A percentile compares a stretch with the other conserved stretches of the same genome.
Conservation (phyloP, 2,329 filamentous ascomycete genomes). For the Myriosclerotinia curreyana region DNA sequence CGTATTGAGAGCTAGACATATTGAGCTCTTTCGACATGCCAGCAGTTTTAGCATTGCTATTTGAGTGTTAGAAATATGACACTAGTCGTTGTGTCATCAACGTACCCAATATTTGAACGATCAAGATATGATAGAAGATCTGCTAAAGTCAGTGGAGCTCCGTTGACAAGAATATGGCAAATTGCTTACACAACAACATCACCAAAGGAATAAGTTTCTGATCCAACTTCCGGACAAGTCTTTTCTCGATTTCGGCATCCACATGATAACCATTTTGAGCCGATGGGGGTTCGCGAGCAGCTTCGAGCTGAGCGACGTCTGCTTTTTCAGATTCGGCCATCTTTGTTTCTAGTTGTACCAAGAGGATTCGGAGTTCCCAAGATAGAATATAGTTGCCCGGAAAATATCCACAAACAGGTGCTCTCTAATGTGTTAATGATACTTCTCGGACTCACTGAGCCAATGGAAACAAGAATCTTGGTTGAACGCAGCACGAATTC, state of each 20-base stretch:
- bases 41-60: conserved; percentile 52
- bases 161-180: too few species aligned
- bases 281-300: conserved; percentile 1
- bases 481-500: conserved; percentile 23
- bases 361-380: background rate
- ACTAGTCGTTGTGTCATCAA: background rate
- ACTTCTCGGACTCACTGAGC: background rate
- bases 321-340: conserved; percentile 8
- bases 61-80: conserved; percentile 1
- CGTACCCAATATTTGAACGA: conserved; percentile 49
- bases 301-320: conserved; percentile 1
- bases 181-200: conserved; percentile 26
- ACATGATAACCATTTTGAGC: conserved; percentile 11
- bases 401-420: too few species aligned
- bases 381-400: background rate
- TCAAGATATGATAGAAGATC: conserved; percentile 49
- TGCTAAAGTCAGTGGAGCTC: conserved; percentile 26
- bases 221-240: conserved; percentile 57
- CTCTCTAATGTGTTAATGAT: background rate
- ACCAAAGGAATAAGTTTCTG: conserved; percentile 49
- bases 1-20: conserved; percentile 44
- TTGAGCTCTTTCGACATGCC: conserved; percentile 51
- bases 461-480: background rate
- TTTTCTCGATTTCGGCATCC: conserved; percentile 42
- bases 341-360: background rate